phyloP scores from a whole-genome alignment of 139 green algal genomes.

The Choricystis sp. region DNA sequence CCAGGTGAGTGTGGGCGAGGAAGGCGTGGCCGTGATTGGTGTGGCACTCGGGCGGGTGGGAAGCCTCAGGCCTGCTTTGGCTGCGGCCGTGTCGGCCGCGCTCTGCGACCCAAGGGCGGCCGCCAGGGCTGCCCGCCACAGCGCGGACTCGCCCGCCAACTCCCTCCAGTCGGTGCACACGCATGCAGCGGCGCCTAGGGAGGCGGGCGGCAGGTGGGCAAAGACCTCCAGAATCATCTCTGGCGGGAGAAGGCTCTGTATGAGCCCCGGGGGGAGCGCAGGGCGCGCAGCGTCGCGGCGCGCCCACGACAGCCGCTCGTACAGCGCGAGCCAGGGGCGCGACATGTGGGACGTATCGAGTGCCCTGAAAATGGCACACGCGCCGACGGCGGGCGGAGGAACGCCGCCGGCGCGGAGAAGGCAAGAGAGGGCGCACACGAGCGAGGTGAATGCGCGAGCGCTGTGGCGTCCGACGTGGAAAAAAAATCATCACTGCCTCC shows the following conservation, averaged over 20 bases:
- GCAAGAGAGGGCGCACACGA: no score
- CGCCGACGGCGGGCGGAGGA: no score
- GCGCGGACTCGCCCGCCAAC: constrained; percentile 15
- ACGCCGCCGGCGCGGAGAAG: no score
- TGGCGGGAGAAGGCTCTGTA: constrained; percentile 50
- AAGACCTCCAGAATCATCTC: constrained; percentile 54
- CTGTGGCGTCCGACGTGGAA: no score
- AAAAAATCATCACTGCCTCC: no score
- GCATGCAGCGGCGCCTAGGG: constrained; percentile 30
- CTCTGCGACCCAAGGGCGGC: constrained; percentile 7
- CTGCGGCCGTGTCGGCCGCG: constrained; percentile 10
- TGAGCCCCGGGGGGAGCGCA: constrained; percentile 33
- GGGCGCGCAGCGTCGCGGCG: no score
- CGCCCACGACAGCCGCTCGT: no score
- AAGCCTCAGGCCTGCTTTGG: constrained; percentile 9
- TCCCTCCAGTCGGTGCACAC: constrained; percentile 52
- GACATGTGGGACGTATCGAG: no score
- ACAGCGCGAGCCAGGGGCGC: no score
- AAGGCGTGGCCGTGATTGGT: constrained; percentile 14
- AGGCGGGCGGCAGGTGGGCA: constrained; percentile 23
- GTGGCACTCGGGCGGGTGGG: neutral
- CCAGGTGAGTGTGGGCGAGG: constrained; percentile 19
- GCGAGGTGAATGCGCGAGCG: no score
- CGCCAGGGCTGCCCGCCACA: constrained; percentile 52
- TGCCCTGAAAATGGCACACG: no score